Percentiles rank a stretch among this genome's conserved stretches.
phyloP scores from a whole-genome alignment of 2,329 filamentous ascomycete genomes.

The Bipolaris victoriae region DNA sequence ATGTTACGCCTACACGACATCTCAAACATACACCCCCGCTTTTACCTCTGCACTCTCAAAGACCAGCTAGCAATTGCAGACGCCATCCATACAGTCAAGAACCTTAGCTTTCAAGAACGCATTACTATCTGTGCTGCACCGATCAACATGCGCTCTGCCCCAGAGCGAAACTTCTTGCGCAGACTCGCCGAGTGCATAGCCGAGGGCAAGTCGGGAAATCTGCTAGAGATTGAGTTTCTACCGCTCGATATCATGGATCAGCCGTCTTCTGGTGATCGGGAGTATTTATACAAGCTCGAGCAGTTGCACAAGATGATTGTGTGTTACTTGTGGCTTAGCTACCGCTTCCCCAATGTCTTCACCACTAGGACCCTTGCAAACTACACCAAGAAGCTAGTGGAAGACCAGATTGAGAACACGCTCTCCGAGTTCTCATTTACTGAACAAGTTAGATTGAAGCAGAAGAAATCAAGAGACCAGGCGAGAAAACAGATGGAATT shows the following conservation, averaged over 20 bases:
- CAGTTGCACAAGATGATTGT: conserved; percentile 80
- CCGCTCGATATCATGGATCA: conserved; percentile 75
- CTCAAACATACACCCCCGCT: conserved; percentile 67
- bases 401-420: conserved; percentile 72
- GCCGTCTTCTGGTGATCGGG: conserved; percentile 51
- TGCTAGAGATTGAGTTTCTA: conserved; percentile 74
- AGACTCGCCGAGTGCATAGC: conserved; percentile 75
- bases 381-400: conserved; percentile 78
- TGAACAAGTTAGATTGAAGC: conserved; percentile 13
- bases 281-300: conserved; percentile 74
- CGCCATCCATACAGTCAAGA: conserved; percentile 71
- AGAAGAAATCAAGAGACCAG: conserved; percentile 12
- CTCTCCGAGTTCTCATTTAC: conserved; percentile 63
- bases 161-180: conserved; percentile 58
- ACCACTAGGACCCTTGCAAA: conserved; percentile 75
- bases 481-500: conserved; percentile 12
- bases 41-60: conserved; percentile 70
- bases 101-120: conserved; percentile 74
- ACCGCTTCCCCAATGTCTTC: conserved; percentile 83
- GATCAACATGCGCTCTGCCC: conserved; percentile 59
- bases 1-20: conserved; percentile 76
- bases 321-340: conserved; percentile 91
- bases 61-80: conserved; percentile 73
- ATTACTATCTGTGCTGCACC: conserved; percentile 78
- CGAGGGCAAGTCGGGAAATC: conserved; percentile 66